These are phyloP conservation scores for Teratosphaeria destructans DNA, from an alignment of 2,329 filamentous ascomycete genomes.

Conservation along the genomic window DNA sequence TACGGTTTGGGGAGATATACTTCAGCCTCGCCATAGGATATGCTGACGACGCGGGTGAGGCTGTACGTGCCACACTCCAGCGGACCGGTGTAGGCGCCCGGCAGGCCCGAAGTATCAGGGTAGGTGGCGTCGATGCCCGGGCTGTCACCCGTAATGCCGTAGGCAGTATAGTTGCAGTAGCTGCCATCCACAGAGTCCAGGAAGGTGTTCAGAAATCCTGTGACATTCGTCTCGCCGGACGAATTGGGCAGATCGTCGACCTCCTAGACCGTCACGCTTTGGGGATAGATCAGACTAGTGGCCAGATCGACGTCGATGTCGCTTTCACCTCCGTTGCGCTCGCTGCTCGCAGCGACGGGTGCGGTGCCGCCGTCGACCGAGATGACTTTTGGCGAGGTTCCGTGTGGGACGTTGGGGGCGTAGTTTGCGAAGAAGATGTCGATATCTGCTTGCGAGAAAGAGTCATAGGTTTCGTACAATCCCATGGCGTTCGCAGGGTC, in stretches of 20 bases:
- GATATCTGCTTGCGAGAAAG: conserved; percentile 12
- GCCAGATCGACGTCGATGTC: conserved; percentile 11
- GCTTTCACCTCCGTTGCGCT: conserved; percentile 8
- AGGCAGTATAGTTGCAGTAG: conserved; percentile 11
- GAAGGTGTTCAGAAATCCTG: conserved; percentile 11
- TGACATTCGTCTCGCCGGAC: neutral
- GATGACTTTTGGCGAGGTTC: conserved; percentile 18
- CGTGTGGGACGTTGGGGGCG: conserved; percentile 10
- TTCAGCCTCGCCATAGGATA: conserved; percentile 49
- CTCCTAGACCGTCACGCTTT: conserved; percentile 12
- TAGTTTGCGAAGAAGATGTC: conserved; percentile 28
- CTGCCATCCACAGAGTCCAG: conserved; percentile 12
- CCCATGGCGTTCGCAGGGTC: neutral
- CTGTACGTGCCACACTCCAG: conserved; percentile 40
- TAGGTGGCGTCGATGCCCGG: conserved; percentile 24
- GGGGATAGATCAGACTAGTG: conserved; percentile 11
- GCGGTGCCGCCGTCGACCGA: conserved; percentile 14
- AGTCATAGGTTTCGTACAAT: neutral
- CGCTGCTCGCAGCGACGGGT: conserved; percentile 18
- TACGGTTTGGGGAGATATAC: conserved; percentile 41
- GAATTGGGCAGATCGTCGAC: conserved; percentile 6
- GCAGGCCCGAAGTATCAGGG: conserved; percentile 31
- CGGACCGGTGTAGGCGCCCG: conserved; percentile 39
- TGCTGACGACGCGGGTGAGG: conserved; percentile 47
- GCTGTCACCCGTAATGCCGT: conserved; percentile 6